Conservation (phyloP, 768 basidiomycete species). For the Termitomyces sp. region DNA sequence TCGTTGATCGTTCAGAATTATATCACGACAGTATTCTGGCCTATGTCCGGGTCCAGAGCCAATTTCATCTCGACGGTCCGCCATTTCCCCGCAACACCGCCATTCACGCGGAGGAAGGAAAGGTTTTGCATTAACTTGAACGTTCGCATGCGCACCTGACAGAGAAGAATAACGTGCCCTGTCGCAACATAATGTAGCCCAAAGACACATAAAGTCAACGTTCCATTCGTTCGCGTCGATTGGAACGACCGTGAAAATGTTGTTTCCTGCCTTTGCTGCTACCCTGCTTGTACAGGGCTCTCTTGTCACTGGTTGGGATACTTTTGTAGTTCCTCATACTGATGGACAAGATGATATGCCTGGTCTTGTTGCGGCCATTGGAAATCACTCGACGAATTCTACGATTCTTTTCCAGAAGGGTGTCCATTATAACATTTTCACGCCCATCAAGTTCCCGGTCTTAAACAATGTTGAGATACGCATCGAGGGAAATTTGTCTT, state of each 20-base stretch:
- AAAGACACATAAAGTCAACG: not conserved
- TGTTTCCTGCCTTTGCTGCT: slow-evolving; percentile 4
- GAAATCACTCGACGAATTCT: slow-evolving; percentile 35
- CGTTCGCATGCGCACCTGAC: not conserved
- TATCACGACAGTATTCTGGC: not conserved
- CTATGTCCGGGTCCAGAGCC: not conserved
- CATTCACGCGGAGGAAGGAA: not conserved
- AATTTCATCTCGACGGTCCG: not conserved
- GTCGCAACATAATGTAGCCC: not conserved
- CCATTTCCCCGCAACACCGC: not conserved
- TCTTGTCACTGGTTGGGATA: slow-evolving; percentile 37
- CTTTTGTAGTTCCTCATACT: slow-evolving; percentile 47
- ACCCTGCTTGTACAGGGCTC: slow-evolving; percentile 21
- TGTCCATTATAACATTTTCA: slow-evolving; percentile 57
- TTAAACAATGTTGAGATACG: slow-evolving; percentile 54
- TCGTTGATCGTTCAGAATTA: not conserved
- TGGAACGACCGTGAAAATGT: not conserved
- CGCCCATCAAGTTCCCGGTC: slow-evolving; percentile 51
- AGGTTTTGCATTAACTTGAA: not conserved
- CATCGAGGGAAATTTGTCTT: slow-evolving; percentile 56
- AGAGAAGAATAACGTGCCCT: no score
- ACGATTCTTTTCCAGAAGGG: slow-evolving; percentile 57
- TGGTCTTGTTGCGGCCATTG: slow-evolving; percentile 39
- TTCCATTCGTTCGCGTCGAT: not conserved
- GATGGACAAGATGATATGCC: slow-evolving; percentile 50